Evolutionary conservation across 768 basidiomycete species (phyloP).

Genomic region (Calvatia gigantea): DNA sequence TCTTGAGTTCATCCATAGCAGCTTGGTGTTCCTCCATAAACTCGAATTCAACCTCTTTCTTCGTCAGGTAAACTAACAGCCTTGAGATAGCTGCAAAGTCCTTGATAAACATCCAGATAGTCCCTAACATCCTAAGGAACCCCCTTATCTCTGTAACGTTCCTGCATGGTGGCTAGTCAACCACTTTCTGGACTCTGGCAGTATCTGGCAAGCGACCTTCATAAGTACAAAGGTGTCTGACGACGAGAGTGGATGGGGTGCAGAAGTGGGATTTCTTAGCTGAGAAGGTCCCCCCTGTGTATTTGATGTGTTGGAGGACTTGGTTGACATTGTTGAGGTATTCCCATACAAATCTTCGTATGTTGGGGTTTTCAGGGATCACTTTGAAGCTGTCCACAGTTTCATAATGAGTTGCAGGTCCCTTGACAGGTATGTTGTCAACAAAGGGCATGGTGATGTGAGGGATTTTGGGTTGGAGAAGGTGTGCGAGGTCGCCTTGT

Average conservation of each 20-base stretch:
- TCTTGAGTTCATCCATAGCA: slow-evolving; percentile 9
- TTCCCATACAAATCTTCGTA: slow-evolving; percentile 29
- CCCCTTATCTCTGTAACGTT: slow-evolving; percentile 17
- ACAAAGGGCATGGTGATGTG: slow-evolving; percentile 23
- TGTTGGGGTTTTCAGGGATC: slow-evolving; percentile 2
- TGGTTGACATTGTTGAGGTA: slow-evolving; percentile 3
- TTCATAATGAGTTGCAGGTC: slow-evolving; percentile 29
- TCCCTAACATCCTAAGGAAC: slow-evolving; percentile 16
- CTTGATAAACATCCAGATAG: slow-evolving; percentile 20
- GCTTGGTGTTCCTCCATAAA: background rate
- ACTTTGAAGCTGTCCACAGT: background rate
- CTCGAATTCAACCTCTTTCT: slow-evolving; percentile 24
- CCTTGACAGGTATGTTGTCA: slow-evolving; percentile 28
- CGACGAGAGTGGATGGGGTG: background rate
- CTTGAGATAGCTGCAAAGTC: slow-evolving; percentile 19
- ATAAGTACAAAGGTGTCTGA: slow-evolving; percentile 28
- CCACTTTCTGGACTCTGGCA: slow-evolving; percentile 14
- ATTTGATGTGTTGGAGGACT: slow-evolving; percentile 19
- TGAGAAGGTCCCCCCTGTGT: slow-evolving; percentile 28
- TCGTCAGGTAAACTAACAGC: slow-evolving; percentile 17
- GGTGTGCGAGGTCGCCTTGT: slow-evolving; percentile 27
- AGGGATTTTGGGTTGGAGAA: slow-evolving; percentile 27
- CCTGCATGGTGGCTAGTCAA: slow-evolving; percentile 21
- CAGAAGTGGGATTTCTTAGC: slow-evolving; percentile 22
- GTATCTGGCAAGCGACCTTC: slow-evolving; percentile 26